Conservation (phyloP, 106 monocot genomes). For the Vanilla planifolia region DNA sequence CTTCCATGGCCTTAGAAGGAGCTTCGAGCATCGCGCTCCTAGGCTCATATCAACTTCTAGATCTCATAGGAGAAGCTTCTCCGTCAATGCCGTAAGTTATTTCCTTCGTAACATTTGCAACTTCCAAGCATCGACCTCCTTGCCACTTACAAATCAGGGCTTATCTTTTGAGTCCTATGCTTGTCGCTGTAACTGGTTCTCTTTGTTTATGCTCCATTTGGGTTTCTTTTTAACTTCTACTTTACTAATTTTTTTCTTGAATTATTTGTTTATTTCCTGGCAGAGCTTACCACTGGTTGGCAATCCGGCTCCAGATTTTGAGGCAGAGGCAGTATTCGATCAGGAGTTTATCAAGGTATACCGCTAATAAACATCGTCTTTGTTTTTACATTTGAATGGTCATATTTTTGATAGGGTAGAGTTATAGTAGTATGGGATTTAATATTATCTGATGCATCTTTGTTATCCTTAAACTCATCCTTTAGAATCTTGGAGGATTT, state of each 20-base stretch:
- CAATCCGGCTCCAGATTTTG: conserved; percentile 76
- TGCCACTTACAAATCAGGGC: not conserved
- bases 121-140: not conserved
- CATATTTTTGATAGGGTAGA: too few species aligned
- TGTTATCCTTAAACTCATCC: not conserved
- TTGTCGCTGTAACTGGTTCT: too few species aligned
- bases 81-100: conserved; percentile 59
- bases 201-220: not conserved
- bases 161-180: not conserved
- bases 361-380: not conserved
- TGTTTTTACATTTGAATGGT: not conserved
- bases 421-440: too few species aligned
- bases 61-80: conserved; percentile 39
- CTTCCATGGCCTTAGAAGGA: conserved; percentile 37
- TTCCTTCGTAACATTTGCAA: not conserved
- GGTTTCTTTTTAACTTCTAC: not conserved
- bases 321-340: conserved; percentile 87
- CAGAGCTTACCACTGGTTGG: conserved; percentile 64
- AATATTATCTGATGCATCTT: not conserved
- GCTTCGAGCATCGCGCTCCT: conserved; percentile 17
- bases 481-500: too few species aligned
- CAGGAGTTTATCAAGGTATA: conserved; percentile 86
- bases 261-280: not conserved
- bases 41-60: conserved; percentile 19
- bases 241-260: not conserved